Base-by-base conservation (phyloP, 2,329 filamentous ascomycete genomes). In the Claviceps cyperi region DNA sequence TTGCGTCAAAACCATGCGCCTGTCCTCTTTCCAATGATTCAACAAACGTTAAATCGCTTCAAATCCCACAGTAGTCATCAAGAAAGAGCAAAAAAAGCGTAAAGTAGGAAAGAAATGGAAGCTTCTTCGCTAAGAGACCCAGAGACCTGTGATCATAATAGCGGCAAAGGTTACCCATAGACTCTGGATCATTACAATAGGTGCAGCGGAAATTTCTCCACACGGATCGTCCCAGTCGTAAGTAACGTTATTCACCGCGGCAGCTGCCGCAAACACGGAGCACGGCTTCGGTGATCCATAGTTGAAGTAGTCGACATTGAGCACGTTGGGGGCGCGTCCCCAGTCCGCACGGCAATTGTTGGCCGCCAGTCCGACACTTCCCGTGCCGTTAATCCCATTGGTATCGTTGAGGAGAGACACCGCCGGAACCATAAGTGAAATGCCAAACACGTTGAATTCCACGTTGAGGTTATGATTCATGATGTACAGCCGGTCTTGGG, bases 381-480 rank as follows among this genome's bases (percentile, higher is more conserved):
- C 84, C 49, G 65, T 71, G 15, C 83, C 83, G 1, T 69, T 72
- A 13, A 73, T 74, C 13, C 75, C 79, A 60, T 94, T 94, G 17
- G 86, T 91, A 53, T 76, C 67, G 58, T 86, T 86, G 51, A 91
- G 67, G 40, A 81, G 62, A 4, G 80, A 77, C 0, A 80, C 79
- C 51, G 86, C 84, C 0, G 87, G 87, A 13, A 92, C 81, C 7
- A 89, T 69, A 44, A 92, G 62, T 19, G 74, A 69, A 15, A 76
- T 62, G 32, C 78, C 79, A 2, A 81, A 77, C 37, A 94, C 66
- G 49, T 76, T 76, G 54, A 94, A 77, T 56, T 89, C 75, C 52
- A 83, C 75, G 64, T 95, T 95, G 52, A 95, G 75, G 62, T 96
- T 96, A 70, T 96, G 90, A 66, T 96, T 96, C 59, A 84, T 77